Evolutionary conservation across 2,329 filamentous ascomycete species (phyloP).

Genomic region (Colletotrichum chrysophilum): DNA sequence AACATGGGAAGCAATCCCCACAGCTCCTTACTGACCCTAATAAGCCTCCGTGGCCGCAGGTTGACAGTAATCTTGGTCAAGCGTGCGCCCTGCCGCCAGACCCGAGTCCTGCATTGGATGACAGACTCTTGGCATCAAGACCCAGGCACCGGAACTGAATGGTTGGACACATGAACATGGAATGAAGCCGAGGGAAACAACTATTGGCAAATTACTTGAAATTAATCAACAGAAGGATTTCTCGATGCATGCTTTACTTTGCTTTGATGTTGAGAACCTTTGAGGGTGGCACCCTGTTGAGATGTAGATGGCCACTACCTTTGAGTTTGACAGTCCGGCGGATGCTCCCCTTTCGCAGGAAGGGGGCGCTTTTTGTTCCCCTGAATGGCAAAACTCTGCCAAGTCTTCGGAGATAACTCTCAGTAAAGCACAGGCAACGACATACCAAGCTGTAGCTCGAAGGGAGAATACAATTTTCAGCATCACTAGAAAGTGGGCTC

Average conservation of each 20-base stretch:
- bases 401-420: not conserved
- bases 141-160: not conserved
- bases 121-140: not conserved
- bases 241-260: not conserved
- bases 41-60: not conserved
- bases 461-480: not conserved
- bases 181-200: not conserved
- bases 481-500: not conserved
- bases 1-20: not conserved
- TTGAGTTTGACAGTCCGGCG: not conserved
- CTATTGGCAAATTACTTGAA: not conserved
- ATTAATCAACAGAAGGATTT: not conserved
- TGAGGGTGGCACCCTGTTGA: not conserved
- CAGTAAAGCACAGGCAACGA: not conserved
- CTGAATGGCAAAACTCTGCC: not conserved
- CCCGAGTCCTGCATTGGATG: not conserved
- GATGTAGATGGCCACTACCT: not conserved
- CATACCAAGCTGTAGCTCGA: not conserved
- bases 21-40: not conserved
- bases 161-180: not conserved
- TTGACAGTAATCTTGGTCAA: not conserved
- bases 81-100: not conserved
- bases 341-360: not conserved
- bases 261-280: not conserved
- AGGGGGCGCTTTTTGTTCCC: not conserved